These are phyloP conservation scores for Candida sithepensis DNA, from an alignment of 805 yeast genomes.

Conservation along the genomic window DNA sequence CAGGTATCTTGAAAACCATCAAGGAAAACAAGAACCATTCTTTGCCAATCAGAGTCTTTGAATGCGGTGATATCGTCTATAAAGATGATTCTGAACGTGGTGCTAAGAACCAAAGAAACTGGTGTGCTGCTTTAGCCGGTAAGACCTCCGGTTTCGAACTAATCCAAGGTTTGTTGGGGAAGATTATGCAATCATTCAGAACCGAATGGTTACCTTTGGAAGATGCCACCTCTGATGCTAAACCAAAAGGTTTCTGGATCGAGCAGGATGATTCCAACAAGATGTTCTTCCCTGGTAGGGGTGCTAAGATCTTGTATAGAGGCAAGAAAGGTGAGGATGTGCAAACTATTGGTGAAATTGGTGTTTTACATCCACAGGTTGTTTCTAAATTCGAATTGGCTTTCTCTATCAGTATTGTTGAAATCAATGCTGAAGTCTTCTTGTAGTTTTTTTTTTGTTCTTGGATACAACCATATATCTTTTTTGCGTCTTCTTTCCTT, in stretches of 20 bases:
- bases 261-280: constrained; percentile 63
- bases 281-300: constrained; percentile 95
- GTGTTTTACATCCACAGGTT: constrained; percentile 95
- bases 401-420: constrained; percentile 88
- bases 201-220: constrained; percentile 64
- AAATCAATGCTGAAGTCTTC: constrained; percentile 85
- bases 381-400: constrained; percentile 84
- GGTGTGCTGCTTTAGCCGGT: constrained; percentile 94
- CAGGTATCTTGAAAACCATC: constrained; percentile 92
- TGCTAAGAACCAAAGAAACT: constrained; percentile 88
- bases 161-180: constrained; percentile 91
- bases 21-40: constrained; percentile 95
- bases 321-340: constrained; percentile 53
- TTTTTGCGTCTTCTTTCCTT: background rate
- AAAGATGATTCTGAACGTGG: constrained; percentile 83
- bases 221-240: constrained; percentile 43
- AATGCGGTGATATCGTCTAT: constrained; percentile 90
- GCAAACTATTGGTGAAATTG: constrained; percentile 73
- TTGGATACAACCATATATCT: background rate
- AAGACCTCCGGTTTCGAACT: constrained; percentile 92
- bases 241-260: constrained; percentile 82
- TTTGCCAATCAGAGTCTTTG: constrained; percentile 92
- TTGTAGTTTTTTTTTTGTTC: constrained; percentile 35
- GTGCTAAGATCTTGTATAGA: constrained; percentile 82
- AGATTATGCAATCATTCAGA: constrained; percentile 94